Evolutionary conservation across 2,329 filamentous ascomycete genomes (phyloP).

Genomic region (Chaetomium sp.): DNA sequence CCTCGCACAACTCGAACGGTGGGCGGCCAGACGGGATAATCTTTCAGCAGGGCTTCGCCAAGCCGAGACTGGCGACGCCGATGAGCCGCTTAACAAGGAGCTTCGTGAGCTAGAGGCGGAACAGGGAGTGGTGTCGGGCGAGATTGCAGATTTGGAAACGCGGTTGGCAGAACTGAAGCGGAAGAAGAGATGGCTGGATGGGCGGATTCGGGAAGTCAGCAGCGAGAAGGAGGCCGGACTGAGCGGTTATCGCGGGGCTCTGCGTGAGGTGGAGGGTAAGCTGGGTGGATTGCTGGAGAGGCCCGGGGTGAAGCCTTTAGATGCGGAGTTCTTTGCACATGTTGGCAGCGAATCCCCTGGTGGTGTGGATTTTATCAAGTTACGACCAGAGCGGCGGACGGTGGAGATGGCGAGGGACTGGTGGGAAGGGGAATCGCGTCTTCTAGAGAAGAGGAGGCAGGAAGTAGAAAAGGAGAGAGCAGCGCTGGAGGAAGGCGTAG

Average conservation of each 20-base stretch:
- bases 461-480: constrained; percentile 54
- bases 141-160: constrained; percentile 61
- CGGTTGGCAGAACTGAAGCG: constrained; percentile 55
- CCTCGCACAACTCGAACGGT: constrained; percentile 49
- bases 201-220: constrained; percentile 54
- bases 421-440: constrained; percentile 58
- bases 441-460: constrained; percentile 48
- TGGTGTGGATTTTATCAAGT: not conserved
- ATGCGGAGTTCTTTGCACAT: constrained; percentile 36
- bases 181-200: constrained; percentile 51
- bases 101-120: constrained; percentile 54
- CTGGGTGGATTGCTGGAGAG: constrained; percentile 52
- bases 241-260: constrained; percentile 62
- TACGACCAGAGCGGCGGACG: constrained; percentile 38
- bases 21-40: constrained; percentile 44
- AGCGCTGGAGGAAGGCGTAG: constrained; percentile 61
- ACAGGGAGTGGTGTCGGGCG: constrained; percentile 45
- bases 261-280: constrained; percentile 59
- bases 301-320: constrained; percentile 49
- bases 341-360: not conserved
- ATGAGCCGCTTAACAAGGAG: constrained; percentile 52
- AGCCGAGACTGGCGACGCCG: constrained; percentile 43
- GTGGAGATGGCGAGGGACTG: constrained; percentile 64
- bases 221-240: constrained; percentile 65
- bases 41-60: constrained; percentile 46